phyloP scores from a whole-genome alignment of 495 filamentous ascomycete species.

The Podospora bellae-mahoneyi region DNA sequence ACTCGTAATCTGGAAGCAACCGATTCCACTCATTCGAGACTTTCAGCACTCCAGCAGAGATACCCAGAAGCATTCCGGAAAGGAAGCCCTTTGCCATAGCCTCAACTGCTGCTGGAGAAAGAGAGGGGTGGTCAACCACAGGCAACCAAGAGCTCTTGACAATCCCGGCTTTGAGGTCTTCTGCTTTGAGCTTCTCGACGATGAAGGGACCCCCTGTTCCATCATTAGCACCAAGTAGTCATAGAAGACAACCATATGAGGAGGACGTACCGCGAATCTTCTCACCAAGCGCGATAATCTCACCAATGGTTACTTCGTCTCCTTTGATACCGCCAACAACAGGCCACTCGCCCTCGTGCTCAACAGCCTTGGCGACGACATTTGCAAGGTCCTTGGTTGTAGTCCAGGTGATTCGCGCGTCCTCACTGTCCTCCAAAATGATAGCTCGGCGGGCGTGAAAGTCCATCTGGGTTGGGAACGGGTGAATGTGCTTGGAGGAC shows the following conservation, averaged over 20 bases:
- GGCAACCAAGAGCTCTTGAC: slow-evolving; percentile 46
- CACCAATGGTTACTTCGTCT: background rate
- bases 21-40: slow-evolving; percentile 52
- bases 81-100: background rate
- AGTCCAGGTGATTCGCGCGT: slow-evolving; percentile 43
- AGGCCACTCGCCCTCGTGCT: slow-evolving; percentile 18
- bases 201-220: background rate
- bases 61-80: slow-evolving; percentile 43
- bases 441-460: slow-evolving; percentile 48
- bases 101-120: slow-evolving; percentile 39
- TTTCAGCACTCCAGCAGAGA: slow-evolving; percentile 35
- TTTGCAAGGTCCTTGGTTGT: slow-evolving; percentile 46
- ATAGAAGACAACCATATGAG: background rate
- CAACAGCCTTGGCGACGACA: slow-evolving; percentile 23
- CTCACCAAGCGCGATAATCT: background rate
- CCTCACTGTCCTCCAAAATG: slow-evolving; percentile 41
- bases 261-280: background rate
- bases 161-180: slow-evolving; percentile 32
- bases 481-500: slow-evolving; percentile 44
- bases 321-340: slow-evolving; percentile 15
- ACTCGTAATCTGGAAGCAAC: slow-evolving; percentile 50
- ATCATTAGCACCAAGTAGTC: background rate
- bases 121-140: slow-evolving; percentile 35
- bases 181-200: slow-evolving; percentile 2
- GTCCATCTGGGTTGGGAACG: slow-evolving; percentile 41